Base-by-base conservation (phyloP, 2,329 filamentous ascomycete species). In the Furcasterigmium furcatum region DNA sequence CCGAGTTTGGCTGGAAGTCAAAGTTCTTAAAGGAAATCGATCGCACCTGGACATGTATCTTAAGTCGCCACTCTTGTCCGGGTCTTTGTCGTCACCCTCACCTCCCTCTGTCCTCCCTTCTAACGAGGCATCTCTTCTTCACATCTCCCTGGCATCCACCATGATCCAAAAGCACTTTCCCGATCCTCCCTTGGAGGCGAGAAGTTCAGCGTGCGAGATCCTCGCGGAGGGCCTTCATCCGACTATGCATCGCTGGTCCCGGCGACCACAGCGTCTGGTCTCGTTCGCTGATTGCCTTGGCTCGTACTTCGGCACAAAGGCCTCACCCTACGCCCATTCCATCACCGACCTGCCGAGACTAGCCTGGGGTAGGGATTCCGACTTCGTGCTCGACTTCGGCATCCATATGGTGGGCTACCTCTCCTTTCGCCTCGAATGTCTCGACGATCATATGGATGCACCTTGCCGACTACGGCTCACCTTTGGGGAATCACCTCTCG, bases 401-500 rank as follows among this genome's bases (percentile, higher is more conserved):
- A 54, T 56, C 10, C 61, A 65, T 43, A 55, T 58, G 40, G 61
- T 63, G 14, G 61, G 61, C 20, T 60, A 59, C 41, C 24, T 64
- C n/a, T 59, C 60, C 14, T 58, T 64, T 41, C 45, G 55, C 40
- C 47, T 64, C n/a, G 51, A 48, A 9, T 54, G 55, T 14, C 53
- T 56, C 7, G 60, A 60, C 13, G 49, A 55, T 3, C 55, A 63
- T 46, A 58, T 65, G 46, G 64, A 67, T 52, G 62, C 64, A 4
- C 64, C 64, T 16, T 59, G 58, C 9, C 49, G 64, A 29, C 45
- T 67, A 27, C 56, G 61, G n/a, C 48, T 67, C 38, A 63, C 59
- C 4, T 67, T 67, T 52, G 64, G 64, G 8, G 64, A 67, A 43
- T 58, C 59, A 9, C 64, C 65, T 1, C 53, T 60, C 4, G 65